Evolutionary conservation across 2,329 filamentous ascomycete genomes (phyloP).

Genomic region (Colletotrichum noveboracense): DNA sequence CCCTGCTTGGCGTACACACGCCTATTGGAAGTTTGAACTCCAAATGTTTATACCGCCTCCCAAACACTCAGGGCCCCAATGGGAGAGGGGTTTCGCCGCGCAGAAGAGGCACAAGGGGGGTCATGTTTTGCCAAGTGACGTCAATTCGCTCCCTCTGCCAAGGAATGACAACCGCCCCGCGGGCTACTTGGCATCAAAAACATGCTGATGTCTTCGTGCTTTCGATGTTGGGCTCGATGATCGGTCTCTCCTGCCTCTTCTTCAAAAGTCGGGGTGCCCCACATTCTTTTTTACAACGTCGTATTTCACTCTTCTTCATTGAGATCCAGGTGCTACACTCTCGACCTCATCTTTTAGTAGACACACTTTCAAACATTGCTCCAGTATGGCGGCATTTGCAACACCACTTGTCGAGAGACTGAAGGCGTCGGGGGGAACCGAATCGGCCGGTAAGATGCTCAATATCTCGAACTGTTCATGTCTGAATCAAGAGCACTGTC

Average conservation of each 20-base stretch:
- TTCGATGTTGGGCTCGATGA: background rate
- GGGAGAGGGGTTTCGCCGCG: background rate
- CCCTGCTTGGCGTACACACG: background rate
- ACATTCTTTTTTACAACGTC: background rate
- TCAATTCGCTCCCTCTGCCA: background rate
- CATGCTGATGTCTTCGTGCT: background rate
- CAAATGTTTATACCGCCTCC: background rate
- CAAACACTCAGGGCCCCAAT: background rate
- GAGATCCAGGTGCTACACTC: background rate
- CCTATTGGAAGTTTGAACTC: background rate
- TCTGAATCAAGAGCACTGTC: background rate
- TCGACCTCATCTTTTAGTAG: background rate
- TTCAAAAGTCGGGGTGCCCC: background rate
- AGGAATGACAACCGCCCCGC: background rate
- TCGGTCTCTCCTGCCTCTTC: background rate
- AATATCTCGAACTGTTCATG: background rate
- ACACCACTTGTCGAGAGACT: conserved; percentile 39
- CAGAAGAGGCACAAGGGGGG: background rate
- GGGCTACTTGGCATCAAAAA: background rate
- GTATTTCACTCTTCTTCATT: background rate
- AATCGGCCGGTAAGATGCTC: conserved; percentile 36
- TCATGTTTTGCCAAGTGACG: background rate
- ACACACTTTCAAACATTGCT: background rate
- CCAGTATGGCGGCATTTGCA: conserved; percentile 33
- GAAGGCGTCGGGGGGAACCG: conserved; percentile 43